phyloP scores from a whole-genome alignment of 2,329 filamentous ascomycete genomes.

The Aspergillus proliferans region DNA sequence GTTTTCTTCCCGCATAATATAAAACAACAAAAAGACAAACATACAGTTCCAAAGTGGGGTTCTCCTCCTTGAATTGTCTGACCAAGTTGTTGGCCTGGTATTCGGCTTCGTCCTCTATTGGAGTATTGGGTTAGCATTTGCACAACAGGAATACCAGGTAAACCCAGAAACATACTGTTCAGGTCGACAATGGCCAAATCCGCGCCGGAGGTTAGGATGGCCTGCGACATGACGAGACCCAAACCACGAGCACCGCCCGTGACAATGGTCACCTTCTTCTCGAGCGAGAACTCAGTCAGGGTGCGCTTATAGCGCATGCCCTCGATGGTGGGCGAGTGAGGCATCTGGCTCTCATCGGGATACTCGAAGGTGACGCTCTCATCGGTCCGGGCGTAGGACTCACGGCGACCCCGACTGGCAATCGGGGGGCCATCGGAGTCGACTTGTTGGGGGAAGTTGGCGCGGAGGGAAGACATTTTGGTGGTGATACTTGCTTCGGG shows the following conservation, averaged over 20 bases:
- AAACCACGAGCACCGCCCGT: conserved; percentile 86
- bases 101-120: conserved; percentile 71
- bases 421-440: not conserved
- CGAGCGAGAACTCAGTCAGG: conserved; percentile 76
- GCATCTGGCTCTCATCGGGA: conserved; percentile 66
- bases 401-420: not conserved
- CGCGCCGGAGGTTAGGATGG: conserved; percentile 78
- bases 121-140: conserved; percentile 1
- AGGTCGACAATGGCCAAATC: conserved; percentile 89
- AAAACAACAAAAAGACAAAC: conserved; percentile 8
- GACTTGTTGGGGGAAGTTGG: not conserved
- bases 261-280: conserved; percentile 75
- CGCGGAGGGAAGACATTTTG: not conserved
- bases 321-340: conserved; percentile 62
- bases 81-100: conserved; percentile 69
- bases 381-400: conserved; percentile 62
- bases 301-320: conserved; percentile 62
- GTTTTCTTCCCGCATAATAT: not conserved
- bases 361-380: conserved; percentile 72
- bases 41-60: conserved; percentile 66
- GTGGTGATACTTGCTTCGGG: not conserved
- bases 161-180: conserved; percentile 60
- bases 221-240: conserved; percentile 88
- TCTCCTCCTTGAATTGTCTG: conserved; percentile 69
- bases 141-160: no score